phyloP scores from a whole-genome alignment of 176 grass and related monocot genomes.

The Oryza glumipatula region DNA sequence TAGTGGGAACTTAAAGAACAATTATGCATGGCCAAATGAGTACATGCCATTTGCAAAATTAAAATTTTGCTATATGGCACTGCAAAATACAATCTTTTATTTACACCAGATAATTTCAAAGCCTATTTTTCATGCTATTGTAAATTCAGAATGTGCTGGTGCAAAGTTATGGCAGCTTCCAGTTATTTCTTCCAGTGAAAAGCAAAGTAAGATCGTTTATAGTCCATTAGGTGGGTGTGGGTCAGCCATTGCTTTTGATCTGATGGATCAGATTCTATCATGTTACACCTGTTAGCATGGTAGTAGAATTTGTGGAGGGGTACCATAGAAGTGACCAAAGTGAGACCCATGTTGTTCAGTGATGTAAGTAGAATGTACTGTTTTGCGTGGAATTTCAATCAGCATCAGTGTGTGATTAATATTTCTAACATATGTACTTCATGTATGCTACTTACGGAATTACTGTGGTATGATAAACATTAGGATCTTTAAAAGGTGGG shows the following conservation, averaged over 20 bases:
- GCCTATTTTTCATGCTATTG: constrained; percentile 22
- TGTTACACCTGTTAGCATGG: not conserved
- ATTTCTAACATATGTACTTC: constrained; percentile 1
- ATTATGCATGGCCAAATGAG: not conserved
- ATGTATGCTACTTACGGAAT: not conserved
- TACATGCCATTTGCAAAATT: constrained; percentile 12
- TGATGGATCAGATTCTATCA: not conserved
- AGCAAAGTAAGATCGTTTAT: not conserved
- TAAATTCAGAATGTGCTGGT: not conserved
- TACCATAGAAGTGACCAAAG: not conserved
- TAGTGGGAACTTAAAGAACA: constrained; percentile 21
- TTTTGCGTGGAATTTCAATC: constrained; percentile 12
- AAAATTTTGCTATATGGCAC: not conserved
- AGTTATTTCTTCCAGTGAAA: constrained; percentile 18
- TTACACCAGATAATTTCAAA: not conserved
- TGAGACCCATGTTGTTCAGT: constrained; percentile 6
- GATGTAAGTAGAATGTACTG: not conserved
- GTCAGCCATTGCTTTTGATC: not conserved
- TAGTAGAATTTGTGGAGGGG: not conserved
- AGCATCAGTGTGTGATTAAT: not conserved
- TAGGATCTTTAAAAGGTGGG: not conserved
- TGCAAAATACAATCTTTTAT: not conserved
- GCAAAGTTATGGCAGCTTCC: constrained; percentile 20
- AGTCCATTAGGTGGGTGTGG: not conserved
- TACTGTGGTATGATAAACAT: not conserved